Base-by-base conservation (phyloP, 176 grass and related monocot genomes). In the Dendrocalamus sinicus region DNA sequence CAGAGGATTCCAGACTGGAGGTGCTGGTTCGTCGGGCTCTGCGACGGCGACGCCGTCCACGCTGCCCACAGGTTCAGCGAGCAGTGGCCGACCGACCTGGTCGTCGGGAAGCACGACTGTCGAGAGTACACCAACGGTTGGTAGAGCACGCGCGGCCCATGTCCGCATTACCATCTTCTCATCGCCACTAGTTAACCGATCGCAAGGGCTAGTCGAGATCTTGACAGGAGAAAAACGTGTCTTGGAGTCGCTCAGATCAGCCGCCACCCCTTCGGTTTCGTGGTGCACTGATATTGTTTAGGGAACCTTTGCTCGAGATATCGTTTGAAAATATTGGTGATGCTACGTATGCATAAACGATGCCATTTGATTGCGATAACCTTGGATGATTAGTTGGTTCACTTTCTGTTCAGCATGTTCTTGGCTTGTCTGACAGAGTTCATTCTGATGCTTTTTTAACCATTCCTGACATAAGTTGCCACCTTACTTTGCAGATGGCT, bases 91-190 rank as follows among this genome's bases (percentile, higher is more conserved):
- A 94, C 91, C 64, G 84, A 90, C 77, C 87, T 94, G 67, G 79
- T 92, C 66, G 86, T 94, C 46, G 93, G 93, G 76, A 77, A 85
- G 84, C 90, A 95, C 54, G 96, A 95, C 89, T 95, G 96, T 52
- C 90, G 90, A 9, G 84, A 95, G 75, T 95, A 92, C 83, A 94
- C 90, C 32, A 92, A 94, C 9, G 96, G 96, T 98, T 23, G 9
- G 70, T 75, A 35, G 63, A 66, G 14, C 59, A 62, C 23, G 59
- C 10, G 10, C 59, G 1, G 59, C 4, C 59, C n/a, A 8, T 62
- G 59, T 13, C 59, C 10, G n/a, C 61, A 14, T 30, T 7, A 64
- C 24, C 61, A 30, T 2, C 61, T 28, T 14, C 61, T 64, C 61
- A 6, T 63, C 0, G 24, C 24, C 61, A 64, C 61, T 64, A 59